Percentiles rank a stretch among this genome's conserved stretches.
Evolutionary conservation across 371 early-diverging fungal species (phyloP).

Genomic region (Mortierella sp.): DNA sequence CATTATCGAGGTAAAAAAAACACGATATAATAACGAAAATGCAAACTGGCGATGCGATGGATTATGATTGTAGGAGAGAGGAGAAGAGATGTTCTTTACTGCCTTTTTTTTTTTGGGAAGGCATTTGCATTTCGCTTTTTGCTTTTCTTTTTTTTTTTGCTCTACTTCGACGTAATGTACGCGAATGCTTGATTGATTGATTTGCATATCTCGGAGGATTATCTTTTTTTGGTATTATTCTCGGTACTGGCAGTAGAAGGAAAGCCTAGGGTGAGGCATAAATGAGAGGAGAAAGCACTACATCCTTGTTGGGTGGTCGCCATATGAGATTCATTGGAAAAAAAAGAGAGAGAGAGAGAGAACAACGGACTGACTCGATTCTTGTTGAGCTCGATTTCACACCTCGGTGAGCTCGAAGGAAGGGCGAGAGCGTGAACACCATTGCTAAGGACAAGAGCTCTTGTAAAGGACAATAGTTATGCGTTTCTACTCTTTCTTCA

Average conservation of each 20-base stretch:
- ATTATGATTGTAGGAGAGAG: too few species aligned
- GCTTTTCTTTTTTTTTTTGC: not conserved
- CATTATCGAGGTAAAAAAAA: conserved; percentile 35
- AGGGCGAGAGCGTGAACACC: too few species aligned
- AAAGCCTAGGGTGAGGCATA: not conserved
- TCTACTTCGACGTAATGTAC: not conserved
- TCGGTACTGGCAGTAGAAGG: not conserved
- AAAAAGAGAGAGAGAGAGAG: too few species aligned
- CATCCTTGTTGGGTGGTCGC: too few species aligned
- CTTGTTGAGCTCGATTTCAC: not conserved
- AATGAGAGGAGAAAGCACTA: not conserved
- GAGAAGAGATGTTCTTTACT: too few species aligned
- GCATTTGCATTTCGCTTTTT: not conserved
- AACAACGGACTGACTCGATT: too few species aligned
- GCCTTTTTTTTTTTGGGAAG: too few species aligned
- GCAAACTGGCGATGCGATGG: too few species aligned
- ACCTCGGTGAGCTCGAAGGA: too few species aligned
- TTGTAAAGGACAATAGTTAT: not conserved
- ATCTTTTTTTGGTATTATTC: not conserved
- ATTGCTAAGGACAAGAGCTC: not conserved
- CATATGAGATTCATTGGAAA: too few species aligned
- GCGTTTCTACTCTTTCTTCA: not conserved
- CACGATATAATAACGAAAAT: too few species aligned
- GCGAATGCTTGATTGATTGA: too few species aligned
- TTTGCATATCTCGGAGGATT: not conserved